Conservation (phyloP, 2,329 filamentous ascomycete species). For the Alternaria sp. region DNA sequence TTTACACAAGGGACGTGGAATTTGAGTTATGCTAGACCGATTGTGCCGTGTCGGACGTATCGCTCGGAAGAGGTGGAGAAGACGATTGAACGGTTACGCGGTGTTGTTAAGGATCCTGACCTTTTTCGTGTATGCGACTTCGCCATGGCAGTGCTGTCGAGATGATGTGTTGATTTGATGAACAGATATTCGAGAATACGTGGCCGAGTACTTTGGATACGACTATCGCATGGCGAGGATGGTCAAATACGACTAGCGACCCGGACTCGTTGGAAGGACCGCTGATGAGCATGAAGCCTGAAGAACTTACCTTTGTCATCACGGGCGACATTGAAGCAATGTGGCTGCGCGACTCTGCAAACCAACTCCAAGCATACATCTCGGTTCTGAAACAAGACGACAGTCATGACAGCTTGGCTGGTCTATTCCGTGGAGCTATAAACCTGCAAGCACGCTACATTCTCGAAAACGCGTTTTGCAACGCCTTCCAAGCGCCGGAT, state of each 20-base stretch:
- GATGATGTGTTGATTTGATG: neutral
- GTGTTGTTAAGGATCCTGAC: constrained; percentile 60
- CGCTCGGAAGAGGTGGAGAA: constrained; percentile 51
- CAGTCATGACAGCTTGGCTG: constrained; percentile 61
- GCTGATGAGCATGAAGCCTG: constrained; percentile 7
- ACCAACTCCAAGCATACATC: constrained; percentile 74
- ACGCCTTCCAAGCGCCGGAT: constrained; percentile 59
- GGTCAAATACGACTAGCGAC: constrained; percentile 54
- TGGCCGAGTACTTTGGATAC: constrained; percentile 81
- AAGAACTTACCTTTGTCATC: constrained; percentile 66
- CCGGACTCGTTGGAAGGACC: neutral
- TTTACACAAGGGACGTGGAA: constrained; percentile 51
- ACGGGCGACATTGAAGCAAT: constrained; percentile 65
- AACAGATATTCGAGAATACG: constrained; percentile 68
- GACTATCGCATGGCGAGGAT: constrained; percentile 71
- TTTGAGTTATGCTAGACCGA: constrained; percentile 54
- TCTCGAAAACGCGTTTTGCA: constrained; percentile 62
- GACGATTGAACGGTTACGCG: constrained; percentile 41
- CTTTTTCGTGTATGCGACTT: constrained; percentile 57
- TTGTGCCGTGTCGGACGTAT: constrained; percentile 55
- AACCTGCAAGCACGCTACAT: constrained; percentile 75
- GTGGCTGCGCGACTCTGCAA: constrained; percentile 64
- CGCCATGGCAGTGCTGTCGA: neutral
- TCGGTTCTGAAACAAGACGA: constrained; percentile 61
- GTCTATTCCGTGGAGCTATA: constrained; percentile 72